A percentile compares a stretch with the other conserved stretches of the same genome.
Evolutionary conservation across 2,329 filamentous ascomycete genomes (phyloP).

Genomic region (Dothiorella sarmentorum): DNA sequence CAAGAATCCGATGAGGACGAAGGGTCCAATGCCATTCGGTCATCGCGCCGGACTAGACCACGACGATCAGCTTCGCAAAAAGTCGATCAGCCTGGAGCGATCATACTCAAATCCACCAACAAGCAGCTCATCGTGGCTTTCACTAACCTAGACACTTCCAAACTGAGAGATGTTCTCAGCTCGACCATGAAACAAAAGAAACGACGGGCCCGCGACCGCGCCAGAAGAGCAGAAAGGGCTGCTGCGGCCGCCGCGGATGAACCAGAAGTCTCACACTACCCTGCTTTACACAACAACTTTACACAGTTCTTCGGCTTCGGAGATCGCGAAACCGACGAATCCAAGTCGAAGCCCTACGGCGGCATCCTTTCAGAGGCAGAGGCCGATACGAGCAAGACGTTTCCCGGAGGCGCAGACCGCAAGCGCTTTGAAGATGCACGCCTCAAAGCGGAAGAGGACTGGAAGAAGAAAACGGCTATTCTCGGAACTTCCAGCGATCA

Average conservation of each 20-base stretch:
- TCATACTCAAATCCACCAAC: constrained; percentile 13
- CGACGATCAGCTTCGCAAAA: constrained; percentile 49
- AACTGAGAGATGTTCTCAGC: constrained; percentile 13
- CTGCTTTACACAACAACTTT: constrained; percentile 62
- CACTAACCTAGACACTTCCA: constrained; percentile 8
- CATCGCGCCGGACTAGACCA: constrained; percentile 24
- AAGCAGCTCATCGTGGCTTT: constrained; percentile 14
- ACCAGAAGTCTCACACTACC: constrained; percentile 51
- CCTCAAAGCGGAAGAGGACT: constrained; percentile 86
- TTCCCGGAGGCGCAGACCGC: constrained; percentile 76
- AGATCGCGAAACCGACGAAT: constrained; percentile 83
- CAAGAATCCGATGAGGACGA: constrained; percentile 23
- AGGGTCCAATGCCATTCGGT: constrained; percentile 23
- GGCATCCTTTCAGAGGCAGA: constrained; percentile 86
- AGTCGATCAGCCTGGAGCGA: constrained; percentile 14
- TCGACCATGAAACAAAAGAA: constrained; percentile 50
- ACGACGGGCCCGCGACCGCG: constrained; percentile 40
- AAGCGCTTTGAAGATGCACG: constrained; percentile 86
- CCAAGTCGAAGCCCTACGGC: constrained; percentile 90
- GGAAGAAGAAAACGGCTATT: constrained; percentile 65
- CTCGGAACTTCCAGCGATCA: constrained; percentile 64
- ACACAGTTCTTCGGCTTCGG: constrained; percentile 83
- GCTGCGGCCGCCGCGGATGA: constrained; percentile 31
- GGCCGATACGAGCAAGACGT: constrained; percentile 84
- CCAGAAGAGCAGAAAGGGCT: constrained; percentile 46